These are phyloP conservation scores for Erucastrum elatum DNA, from an alignment of 345 rosid genomes.

Conservation along the genomic window DNA sequence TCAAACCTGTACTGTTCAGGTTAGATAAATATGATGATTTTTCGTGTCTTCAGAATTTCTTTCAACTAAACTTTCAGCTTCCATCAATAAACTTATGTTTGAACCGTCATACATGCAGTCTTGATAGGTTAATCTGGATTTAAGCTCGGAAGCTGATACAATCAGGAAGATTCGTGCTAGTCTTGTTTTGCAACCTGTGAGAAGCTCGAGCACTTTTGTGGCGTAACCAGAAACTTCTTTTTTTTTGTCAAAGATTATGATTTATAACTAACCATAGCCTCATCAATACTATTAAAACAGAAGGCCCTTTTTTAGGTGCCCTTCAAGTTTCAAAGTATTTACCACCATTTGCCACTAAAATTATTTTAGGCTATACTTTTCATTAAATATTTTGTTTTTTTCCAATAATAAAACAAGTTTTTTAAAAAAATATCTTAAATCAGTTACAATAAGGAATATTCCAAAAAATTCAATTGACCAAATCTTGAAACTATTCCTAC, in stretches of 20 bases:
- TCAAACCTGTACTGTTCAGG: conserved; percentile 98
- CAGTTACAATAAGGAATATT: no score
- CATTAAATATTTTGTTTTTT: no score
- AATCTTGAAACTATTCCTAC: no score
- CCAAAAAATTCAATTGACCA: no score
- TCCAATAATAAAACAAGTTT: no score
- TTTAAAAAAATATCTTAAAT: no score
- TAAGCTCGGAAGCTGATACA: conserved; percentile 95
- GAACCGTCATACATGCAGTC: not conserved
- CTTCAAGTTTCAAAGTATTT: no score
- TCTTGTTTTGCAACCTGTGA: conserved; percentile 96
- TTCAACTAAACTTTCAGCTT: not conserved
- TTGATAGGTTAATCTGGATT: conserved; percentile 90
- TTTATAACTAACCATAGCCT: conserved; percentile 31
- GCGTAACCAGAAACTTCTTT: not conserved
- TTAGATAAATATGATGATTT: conserved; percentile 40
- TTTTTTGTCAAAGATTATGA: not conserved
- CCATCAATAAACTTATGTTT: not conserved
- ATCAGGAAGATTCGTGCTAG: conserved; percentile 92
- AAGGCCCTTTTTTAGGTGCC: no score
- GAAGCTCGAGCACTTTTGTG: conserved; percentile 36
- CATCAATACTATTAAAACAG: no score
- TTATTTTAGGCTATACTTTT: no score
- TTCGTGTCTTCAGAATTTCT: not conserved
- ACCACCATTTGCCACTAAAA: no score